Evolutionary conservation across 768 basidiomycete species (phyloP).

Genomic region (Russula virescens): DNA sequence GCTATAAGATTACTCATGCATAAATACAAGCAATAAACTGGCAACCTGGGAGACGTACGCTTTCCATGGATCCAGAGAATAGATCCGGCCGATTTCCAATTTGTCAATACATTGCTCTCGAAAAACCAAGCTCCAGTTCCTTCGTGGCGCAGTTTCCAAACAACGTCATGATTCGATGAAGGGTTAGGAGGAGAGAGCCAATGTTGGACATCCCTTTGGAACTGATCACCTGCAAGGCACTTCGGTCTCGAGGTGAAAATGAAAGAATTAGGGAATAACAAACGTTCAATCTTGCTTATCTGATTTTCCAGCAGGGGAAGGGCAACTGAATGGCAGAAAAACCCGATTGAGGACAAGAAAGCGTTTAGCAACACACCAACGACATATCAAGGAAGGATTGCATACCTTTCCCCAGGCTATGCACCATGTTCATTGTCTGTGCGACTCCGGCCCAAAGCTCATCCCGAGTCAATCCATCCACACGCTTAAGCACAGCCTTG

Average conservation of each 20-base stretch:
- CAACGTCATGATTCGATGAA: conserved; percentile 2
- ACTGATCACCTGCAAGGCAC: background rate
- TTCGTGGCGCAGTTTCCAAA: background rate
- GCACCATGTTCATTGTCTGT: background rate
- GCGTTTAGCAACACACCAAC: background rate
- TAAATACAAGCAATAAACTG: background rate
- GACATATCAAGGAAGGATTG: background rate
- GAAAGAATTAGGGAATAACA: background rate
- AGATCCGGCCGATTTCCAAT: conserved; percentile 2
- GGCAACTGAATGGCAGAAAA: background rate
- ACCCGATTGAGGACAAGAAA: background rate
- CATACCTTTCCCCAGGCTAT: background rate
- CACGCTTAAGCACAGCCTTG: background rate
- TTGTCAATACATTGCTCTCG: background rate
- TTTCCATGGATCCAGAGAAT: conserved; percentile 13
- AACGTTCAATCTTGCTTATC: conserved; percentile 11
- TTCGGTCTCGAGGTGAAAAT: background rate
- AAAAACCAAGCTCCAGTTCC: conserved; percentile 8
- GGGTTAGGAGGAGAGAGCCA: conserved; percentile 7
- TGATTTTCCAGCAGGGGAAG: background rate
- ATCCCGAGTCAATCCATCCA: conserved; percentile 5
- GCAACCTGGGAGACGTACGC: background rate
- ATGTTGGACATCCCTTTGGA: background rate
- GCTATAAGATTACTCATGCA: background rate
- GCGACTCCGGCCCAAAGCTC: background rate